phyloP scores from a whole-genome alignment of 192 early-diverging fungal genomes.

The Coemansia sp. region DNA sequence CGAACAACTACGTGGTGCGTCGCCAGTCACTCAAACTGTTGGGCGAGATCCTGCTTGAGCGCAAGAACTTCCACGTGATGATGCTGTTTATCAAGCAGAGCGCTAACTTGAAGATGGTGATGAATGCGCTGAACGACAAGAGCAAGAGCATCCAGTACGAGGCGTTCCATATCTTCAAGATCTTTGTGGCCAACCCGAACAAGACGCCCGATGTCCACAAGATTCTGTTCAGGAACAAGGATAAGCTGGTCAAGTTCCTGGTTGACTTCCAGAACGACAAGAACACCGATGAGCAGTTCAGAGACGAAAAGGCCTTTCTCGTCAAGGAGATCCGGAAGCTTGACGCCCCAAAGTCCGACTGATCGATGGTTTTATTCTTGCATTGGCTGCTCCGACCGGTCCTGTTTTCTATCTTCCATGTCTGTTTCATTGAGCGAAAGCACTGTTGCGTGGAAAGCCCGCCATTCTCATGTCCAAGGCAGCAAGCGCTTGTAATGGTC shows the following conservation, averaged over 20 bases:
- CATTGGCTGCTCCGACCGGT: neutral
- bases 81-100: conserved; percentile 87
- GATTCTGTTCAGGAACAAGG: conserved; percentile 90
- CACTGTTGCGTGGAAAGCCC: too few species aligned
- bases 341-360: conserved; percentile 17
- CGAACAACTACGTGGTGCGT: conserved; percentile 96
- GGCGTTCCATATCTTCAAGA: conserved; percentile 99
- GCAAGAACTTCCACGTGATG: conserved; percentile 95
- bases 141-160: conserved; percentile 99
- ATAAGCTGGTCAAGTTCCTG: conserved; percentile 85
- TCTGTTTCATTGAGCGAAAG: neutral
- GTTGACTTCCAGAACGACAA: conserved; percentile 94
- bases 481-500: too few species aligned
- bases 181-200: conserved; percentile 98
- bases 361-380: neutral
- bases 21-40: conserved; percentile 98
- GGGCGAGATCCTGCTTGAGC: conserved; percentile 95
- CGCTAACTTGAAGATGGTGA: conserved; percentile 96
- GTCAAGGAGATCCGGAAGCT: conserved; percentile 80
- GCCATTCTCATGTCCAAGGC: too few species aligned
- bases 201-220: conserved; percentile 91
- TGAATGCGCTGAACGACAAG: conserved; percentile 92
- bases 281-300: conserved; percentile 97
- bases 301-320: conserved; percentile 96
- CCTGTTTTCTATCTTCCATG: neutral